phyloP scores from a whole-genome alignment of 2,329 filamentous ascomycete genomes.

The Monosporascus ibericus region DNA sequence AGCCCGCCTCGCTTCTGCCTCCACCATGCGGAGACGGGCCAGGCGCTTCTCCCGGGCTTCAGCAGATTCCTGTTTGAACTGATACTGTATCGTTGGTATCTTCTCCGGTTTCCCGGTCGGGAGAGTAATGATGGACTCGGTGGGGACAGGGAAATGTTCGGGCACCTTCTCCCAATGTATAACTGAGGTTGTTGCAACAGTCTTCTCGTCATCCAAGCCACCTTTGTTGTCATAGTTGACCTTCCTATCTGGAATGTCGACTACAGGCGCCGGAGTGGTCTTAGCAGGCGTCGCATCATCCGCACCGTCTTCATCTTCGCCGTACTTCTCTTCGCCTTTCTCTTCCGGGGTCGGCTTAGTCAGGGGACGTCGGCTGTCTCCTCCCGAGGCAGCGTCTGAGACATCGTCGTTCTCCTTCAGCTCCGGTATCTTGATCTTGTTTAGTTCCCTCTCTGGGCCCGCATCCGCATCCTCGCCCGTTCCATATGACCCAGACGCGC shows the following conservation, averaged over 20 bases:
- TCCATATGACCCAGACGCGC: background rate
- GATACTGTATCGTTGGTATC: conserved; percentile 72
- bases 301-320: conserved; percentile 19
- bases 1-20: conserved; percentile 66
- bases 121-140: conserved; percentile 65
- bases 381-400: conserved; percentile 13
- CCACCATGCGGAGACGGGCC: conserved; percentile 60
- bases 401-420: conserved; percentile 21
- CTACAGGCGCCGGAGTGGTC: conserved; percentile 16
- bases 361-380: conserved; percentile 16
- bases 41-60: conserved; percentile 56
- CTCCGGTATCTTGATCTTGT: conserved; percentile 19
- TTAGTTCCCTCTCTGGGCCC: background rate
- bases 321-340: conserved; percentile 7
- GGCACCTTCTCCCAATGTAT: conserved; percentile 68
- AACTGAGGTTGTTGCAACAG: conserved; percentile 17
- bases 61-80: conserved; percentile 61
- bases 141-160: conserved; percentile 72
- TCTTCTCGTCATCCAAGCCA: conserved; percentile 13
- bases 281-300: conserved; percentile 4
- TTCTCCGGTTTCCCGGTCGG: conserved; percentile 64
- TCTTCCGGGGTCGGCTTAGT: conserved; percentile 3
- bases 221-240: conserved; percentile 19
- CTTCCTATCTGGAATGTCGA: conserved; percentile 25
- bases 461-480: background rate